These are phyloP conservation scores for Scenedesmus sp. DNA, from an alignment of 163 green algal genomes.

Conservation along the genomic window DNA sequence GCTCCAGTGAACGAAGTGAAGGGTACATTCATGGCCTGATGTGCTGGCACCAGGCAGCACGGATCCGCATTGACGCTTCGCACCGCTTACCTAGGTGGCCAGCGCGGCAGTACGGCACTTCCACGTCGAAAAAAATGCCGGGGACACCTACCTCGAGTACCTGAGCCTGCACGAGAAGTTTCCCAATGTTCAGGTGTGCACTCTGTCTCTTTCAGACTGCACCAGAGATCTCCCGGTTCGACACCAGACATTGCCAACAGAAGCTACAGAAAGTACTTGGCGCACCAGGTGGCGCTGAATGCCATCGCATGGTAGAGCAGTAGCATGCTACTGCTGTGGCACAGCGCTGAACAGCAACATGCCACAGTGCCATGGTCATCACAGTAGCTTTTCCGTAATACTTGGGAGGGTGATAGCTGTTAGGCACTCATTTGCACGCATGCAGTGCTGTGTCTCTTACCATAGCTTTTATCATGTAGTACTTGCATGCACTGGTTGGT, in stretches of 20 bases:
- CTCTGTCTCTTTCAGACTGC: no score
- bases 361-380: no score
- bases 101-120: conserved; percentile 45
- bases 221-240: background rate
- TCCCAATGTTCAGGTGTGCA: conserved; percentile 44
- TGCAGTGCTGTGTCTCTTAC: no score
- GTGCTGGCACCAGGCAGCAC: background rate
- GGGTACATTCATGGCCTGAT: background rate
- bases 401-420: no score
- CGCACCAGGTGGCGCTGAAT: background rate
- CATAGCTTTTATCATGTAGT: no score
- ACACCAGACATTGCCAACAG: background rate
- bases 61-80: background rate
- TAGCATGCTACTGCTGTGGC: background rate
- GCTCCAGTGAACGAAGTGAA: background rate
- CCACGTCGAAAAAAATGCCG: conserved; percentile 33
- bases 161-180: conserved; percentile 47
- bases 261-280: background rate
- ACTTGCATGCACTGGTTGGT: no score
- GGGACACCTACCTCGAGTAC: conserved; percentile 44
- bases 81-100: background rate
- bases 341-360: background rate
- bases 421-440: no score
- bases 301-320: background rate
- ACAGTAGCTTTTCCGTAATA: no score